Evolutionary conservation across 2,329 filamentous ascomycete species (phyloP), one percentile per base, ranked within the genome.

Genomic region (Verticillium klebahnii): DNA sequence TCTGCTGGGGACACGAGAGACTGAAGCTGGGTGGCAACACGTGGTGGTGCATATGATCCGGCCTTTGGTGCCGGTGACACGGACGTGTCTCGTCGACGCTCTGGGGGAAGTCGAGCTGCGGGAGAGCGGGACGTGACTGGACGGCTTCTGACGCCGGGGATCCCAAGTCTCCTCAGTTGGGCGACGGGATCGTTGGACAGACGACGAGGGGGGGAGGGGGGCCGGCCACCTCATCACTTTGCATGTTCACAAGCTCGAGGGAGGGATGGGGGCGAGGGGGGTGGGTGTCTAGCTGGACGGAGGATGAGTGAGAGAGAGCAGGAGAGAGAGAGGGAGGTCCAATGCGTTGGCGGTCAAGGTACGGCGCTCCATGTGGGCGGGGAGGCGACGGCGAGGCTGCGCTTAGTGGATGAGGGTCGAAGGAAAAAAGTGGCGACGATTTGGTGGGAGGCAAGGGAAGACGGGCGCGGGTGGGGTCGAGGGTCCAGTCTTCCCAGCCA

Each of bases 11-110:
- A 50, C 19, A 25, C 45, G 9, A 23, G 19, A 25, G 45, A 19
- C 40, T 32, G 37, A 31, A 29, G 37, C 37, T 59, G 45, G 45
- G 58, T 59, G 58, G 58, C 45, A 59, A 59, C 58, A 59, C 58
- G 58, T 59, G 40, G 58, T 52, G 17, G 23, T 59, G 58, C 58
- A 54, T 36, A 17, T 34, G 31, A 36, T 25, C 31, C n/a, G 9
- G 45, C 39, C 39, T 50, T 5, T 50, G 45, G 45, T 50, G 45
- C 45, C 45, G n/a, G 45, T 50, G 8, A n/a, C 39, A 50, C 45
- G 45, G n/a, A 17, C 45, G n/a, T 50, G 45, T 50, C 17, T 50
- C 45, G 19, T 50, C 45, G 45, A 50, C 3, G 45, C n/a, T 50
- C 45, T 14, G 45, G 45, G 7, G 23, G 19, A 3, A n/a, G n/a